Conservation (phyloP, 805 yeast species). For the Helenozyma baotianmanensis region DNA sequence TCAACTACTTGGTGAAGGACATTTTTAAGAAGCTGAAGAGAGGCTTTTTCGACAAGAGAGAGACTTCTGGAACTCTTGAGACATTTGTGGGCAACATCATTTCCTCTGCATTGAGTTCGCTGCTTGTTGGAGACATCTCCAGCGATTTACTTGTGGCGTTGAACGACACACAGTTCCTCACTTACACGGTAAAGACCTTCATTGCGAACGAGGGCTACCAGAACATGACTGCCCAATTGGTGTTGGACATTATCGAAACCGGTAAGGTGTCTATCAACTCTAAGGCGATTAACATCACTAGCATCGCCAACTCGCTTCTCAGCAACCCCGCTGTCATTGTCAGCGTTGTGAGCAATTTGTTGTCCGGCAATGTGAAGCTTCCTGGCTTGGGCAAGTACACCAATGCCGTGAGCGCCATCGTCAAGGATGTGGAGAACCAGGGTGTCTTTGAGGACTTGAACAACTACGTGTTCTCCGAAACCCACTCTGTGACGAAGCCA, state of each 20-base stretch:
- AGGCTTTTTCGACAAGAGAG: conserved; percentile 10
- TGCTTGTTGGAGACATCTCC: conserved; percentile 21
- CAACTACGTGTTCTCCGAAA: conserved; percentile 26
- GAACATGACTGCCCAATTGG: conserved; percentile 32
- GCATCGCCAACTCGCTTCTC: conserved; percentile 20
- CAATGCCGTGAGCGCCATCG: conserved; percentile 26
- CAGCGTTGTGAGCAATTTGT: conserved; percentile 18
- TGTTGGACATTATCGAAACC: conserved; percentile 22
- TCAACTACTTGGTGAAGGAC: conserved; percentile 19
- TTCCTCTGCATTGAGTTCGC: conserved; percentile 25
- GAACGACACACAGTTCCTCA: conserved; percentile 38
- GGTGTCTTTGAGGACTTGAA: conserved; percentile 39
- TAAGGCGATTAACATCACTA: conserved; percentile 23
- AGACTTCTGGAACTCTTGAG: conserved; percentile 19
- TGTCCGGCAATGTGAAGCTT: conserved; percentile 18
- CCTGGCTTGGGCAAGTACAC: conserved; percentile 23
- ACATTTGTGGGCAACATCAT: conserved; percentile 27
- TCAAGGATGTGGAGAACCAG: conserved; percentile 28
- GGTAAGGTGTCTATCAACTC: conserved; percentile 23
- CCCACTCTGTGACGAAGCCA: conserved; percentile 15
- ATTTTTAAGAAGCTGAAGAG: conserved; percentile 20
- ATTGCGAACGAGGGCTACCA: conserved; percentile 31
- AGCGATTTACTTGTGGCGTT: conserved; percentile 29
- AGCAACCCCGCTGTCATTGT: conserved; percentile 21
- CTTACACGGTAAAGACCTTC: conserved; percentile 32